Conservation (phyloP, 2,329 filamentous ascomycete species). For the Fusarium bulbicola region DNA sequence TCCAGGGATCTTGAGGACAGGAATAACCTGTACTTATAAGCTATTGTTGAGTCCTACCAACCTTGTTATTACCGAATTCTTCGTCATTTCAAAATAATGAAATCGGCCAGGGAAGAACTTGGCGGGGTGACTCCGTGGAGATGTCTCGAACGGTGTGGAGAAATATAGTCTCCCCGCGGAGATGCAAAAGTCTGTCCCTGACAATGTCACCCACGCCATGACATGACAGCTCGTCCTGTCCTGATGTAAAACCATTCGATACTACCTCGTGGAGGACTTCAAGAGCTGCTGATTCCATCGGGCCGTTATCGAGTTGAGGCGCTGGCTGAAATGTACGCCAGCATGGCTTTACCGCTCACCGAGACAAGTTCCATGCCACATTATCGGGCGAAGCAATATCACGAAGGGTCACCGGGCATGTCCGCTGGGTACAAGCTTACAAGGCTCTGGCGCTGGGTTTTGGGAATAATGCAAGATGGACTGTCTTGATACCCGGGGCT, state of each 20-base stretch:
- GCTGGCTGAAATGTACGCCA: neutral
- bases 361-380: neutral
- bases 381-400: neutral
- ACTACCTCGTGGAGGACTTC: too few species aligned
- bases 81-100: accelerated
- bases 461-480: neutral
- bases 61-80: too few species aligned
- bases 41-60: too few species aligned
- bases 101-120: neutral
- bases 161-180: neutral
- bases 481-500: neutral
- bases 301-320: neutral
- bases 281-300: neutral
- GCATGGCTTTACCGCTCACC: neutral
- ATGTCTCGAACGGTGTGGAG: conserved; percentile 6
- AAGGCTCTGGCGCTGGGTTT: too few species aligned
- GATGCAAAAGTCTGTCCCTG: conserved; percentile 5
- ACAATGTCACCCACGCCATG: neutral
- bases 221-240: conserved; percentile 9
- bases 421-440: neutral
- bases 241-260: conserved; percentile 3
- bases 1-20: accelerated
- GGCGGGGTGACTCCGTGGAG: conserved; percentile 3
- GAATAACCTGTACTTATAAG: accelerated
- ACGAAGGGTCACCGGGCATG: neutral